Conservation (phyloP, 257 asterid genomes). For the Solanum okadae region DNA sequence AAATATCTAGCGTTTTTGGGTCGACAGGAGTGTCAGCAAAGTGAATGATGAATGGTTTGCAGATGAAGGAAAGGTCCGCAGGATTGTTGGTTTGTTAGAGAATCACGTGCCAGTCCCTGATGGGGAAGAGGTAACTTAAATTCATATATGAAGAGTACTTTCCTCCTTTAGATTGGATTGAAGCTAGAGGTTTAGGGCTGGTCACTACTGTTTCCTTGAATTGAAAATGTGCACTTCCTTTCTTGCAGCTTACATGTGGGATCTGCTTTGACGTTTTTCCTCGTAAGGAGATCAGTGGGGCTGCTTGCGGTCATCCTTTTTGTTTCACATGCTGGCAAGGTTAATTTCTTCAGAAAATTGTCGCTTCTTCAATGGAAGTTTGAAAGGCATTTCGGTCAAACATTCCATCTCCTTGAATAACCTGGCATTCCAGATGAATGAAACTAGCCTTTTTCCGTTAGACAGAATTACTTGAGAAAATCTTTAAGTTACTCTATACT, state of each 20-base stretch:
- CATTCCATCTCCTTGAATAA: neutral
- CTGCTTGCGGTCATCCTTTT: constrained; percentile 90
- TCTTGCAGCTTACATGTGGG: constrained; percentile 85
- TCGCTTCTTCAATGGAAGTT: neutral
- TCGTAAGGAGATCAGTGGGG: constrained; percentile 45
- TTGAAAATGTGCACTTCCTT: neutral
- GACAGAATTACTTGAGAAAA: neutral
- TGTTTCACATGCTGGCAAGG: constrained; percentile 85
- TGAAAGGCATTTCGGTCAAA: neutral
- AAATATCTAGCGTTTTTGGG: constrained; percentile 17
- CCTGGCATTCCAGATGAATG: neutral
- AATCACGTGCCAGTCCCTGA: constrained; percentile 44
- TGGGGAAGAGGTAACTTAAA: constrained; percentile 54
- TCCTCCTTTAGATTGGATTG: neutral
- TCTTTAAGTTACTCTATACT: neutral
- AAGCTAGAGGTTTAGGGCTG: neutral
- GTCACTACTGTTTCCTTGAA: neutral
- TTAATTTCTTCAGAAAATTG: constrained; percentile 5
- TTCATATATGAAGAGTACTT: neutral
- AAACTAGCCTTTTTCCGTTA: neutral
- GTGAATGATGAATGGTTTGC: constrained; percentile 98
- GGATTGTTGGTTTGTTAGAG: constrained; percentile 78
- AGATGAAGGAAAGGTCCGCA: constrained; percentile 82
- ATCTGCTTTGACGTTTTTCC: constrained; percentile 79
- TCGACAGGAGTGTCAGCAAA: constrained; percentile 87